A percentile compares a stretch with the other conserved stretches of the same genome.
These are phyloP conservation scores for Colletotrichum phormii DNA, from an alignment of 2,329 filamentous ascomycete species.

Conservation along the genomic window DNA sequence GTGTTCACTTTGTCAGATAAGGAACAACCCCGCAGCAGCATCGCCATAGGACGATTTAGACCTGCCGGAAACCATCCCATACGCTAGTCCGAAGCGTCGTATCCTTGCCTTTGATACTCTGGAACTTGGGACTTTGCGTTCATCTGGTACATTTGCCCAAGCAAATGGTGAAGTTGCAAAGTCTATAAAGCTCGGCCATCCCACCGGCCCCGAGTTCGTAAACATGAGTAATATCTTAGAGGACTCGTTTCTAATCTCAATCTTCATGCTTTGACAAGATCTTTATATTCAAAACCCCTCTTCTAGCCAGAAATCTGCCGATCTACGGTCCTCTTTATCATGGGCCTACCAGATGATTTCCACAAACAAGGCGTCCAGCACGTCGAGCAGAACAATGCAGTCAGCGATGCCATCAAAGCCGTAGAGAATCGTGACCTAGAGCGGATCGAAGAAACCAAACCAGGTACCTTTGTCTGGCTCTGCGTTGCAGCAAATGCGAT, in stretches of 20 bases:
- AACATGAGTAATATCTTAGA: no score
- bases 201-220: no score
- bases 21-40: not conserved
- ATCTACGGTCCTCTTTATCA: not conserved
- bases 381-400: constrained; percentile 7
- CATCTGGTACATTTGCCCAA: no score
- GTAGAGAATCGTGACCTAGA: constrained; percentile 21
- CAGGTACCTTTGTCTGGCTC: constrained; percentile 42
- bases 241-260: no score
- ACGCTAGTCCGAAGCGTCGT: not conserved
- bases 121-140: no score
- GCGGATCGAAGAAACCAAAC: constrained; percentile 41
- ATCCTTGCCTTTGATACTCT: not conserved
- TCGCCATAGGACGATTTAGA: not conserved
- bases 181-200: no score
- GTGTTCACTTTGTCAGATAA: not conserved
- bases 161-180: no score
- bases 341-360: not conserved
- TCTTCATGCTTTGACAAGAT: no score
- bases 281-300: not conserved
- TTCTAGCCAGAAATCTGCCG: not conserved
- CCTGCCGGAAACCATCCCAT: not conserved
- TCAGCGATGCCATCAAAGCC: constrained; percentile 14
- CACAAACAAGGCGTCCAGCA: constrained; percentile 1
- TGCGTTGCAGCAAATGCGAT: constrained; percentile 43